Base-by-base conservation (phyloP, 495 filamentous ascomycete species). In the Pseudevernia furfuracea region DNA sequence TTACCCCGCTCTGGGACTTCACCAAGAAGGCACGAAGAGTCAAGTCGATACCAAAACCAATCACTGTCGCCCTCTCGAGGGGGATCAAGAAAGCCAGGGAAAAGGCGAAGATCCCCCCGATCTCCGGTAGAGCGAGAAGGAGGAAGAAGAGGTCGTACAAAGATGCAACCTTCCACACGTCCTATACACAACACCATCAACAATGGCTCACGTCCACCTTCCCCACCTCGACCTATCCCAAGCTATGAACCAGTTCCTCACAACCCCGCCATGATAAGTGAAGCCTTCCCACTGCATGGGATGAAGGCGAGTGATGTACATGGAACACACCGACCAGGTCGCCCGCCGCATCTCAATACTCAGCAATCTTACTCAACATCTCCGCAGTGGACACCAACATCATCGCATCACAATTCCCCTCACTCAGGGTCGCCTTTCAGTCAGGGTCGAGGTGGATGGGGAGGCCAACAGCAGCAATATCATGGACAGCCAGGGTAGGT, bases 351-450 rank as follows among this genome's bases (percentile, higher is more conserved):
- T 65, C 61, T 74, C 49, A 80, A 82, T 63, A 74, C 75, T 25
- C 75, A 80, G 38, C 78, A 81, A 52, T 49, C 71, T 19, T 82
- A 84, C 69, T 77, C 82, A 36, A 80, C 80, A 38, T 85, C 85
- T 28, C 80, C 86, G 9, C 82, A 84, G 23, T 82, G 84, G 46
- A 84, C 81, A 37, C 81, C 86, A 41, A 79, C 76, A 59, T 82
- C 81, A 43, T 86, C 85, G n/a, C 82, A 82, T 67, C 84, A 85
- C 66, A 83, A 81, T 30, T 91, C 87, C 14, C 88, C 89, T 43
- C 83, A 83, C 46, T 80, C 83, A 12, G 80, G 82, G 58, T 91
- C 88, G 34, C 86, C 88, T 2, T 87, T 87, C 72, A 76, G 74
- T 44, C 74, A 74, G 60, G 78, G 80, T 37, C 77, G 84, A 68